These are phyloP conservation scores for Coprinopsis sp. DNA, from an alignment of 768 basidiomycete species.

Conservation along the genomic window DNA sequence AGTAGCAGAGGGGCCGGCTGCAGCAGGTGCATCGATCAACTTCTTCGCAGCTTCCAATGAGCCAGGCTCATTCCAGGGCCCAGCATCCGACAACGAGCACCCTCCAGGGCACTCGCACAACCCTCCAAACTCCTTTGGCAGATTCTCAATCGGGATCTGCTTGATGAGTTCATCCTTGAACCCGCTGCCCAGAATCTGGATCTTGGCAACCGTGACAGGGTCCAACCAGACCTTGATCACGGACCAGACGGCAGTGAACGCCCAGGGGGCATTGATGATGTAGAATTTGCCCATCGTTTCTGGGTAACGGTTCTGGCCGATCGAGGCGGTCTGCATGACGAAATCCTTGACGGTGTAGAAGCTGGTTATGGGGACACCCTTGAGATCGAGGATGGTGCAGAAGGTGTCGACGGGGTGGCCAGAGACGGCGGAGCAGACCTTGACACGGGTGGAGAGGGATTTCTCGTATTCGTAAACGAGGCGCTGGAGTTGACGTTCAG, in stretches of 20 bases:
- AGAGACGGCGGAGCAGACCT: constrained; percentile 62
- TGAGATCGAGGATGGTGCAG: constrained; percentile 95
- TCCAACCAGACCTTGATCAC: constrained; percentile 93
- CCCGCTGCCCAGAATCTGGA: constrained; percentile 75
- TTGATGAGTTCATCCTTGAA: constrained; percentile 73
- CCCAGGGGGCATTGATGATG: constrained; percentile 96
- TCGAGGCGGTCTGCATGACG: constrained; percentile 64
- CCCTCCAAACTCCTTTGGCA: constrained; percentile 86
- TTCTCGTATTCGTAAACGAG: constrained; percentile 94
- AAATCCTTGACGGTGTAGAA: constrained; percentile 95
- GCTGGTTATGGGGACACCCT: constrained; percentile 60
- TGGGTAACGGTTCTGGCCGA: constrained; percentile 91
- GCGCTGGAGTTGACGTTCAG: constrained; percentile 82
- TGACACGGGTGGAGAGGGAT: constrained; percentile 74
- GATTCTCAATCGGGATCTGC: constrained; percentile 80
- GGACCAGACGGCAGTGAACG: constrained; percentile 84
- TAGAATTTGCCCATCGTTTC: constrained; percentile 98
- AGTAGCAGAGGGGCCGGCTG: background rate
- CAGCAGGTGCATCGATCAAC: background rate
- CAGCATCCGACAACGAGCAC: constrained; percentile 84
- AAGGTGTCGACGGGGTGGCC: constrained; percentile 94
- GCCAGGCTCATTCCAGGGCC: constrained; percentile 69
- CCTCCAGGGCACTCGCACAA: constrained; percentile 71
- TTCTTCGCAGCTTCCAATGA: background rate
- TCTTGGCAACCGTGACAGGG: constrained; percentile 92